Base-by-base conservation (phyloP, 164 flowering plant species). In the Chimonanthus salicifolius region DNA sequence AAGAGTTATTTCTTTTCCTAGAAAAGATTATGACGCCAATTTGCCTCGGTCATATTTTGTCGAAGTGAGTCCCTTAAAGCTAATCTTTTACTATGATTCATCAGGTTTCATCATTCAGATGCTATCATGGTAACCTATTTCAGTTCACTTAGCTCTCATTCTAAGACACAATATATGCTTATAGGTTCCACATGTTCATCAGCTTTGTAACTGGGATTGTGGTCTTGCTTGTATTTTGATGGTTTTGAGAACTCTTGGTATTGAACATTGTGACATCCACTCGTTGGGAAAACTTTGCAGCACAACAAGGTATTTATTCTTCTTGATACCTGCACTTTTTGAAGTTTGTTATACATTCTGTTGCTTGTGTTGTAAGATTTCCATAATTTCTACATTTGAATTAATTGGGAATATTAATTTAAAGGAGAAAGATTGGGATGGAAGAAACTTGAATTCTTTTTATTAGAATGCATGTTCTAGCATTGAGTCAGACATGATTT, bases 161-260 rank as follows among this genome's bases (percentile, higher is more conserved):
- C 64, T 44, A 66, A 20, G 69, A 16, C 13, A 7, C 16, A 67
- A 70, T 20, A 64, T 80, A 46, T 80, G 68, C 5, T 76, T 74
- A 8, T 78, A 96, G 99, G 98, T 96, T 11, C 97, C 97, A 11
- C 98, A 94, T 62, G 74, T 94, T 68, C 87, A 86, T 50, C 99
- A 96, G 83, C 80, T 85, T 49, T 77, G 74, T 75, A 78, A 88
- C 58, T 95, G 99, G 99, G 99, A 95, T 79, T 95, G 98, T 72
- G 99, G 99, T 70, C 94, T 94, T 81, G 95, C 98, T 58, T 96
- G 99, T 83, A 87, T 96, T 75, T 70, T 86, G 72, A 96, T 96
- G 99, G 93, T 87, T 82, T 78, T 96, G 84, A 87, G 80, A 74
- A 82, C 94, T 50, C 74, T 90, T 73, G 98, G 97, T 68, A 79